These are phyloP conservation scores for Myrica gale DNA, from an alignment of 306 rosid genomes.

Conservation along the genomic window DNA sequence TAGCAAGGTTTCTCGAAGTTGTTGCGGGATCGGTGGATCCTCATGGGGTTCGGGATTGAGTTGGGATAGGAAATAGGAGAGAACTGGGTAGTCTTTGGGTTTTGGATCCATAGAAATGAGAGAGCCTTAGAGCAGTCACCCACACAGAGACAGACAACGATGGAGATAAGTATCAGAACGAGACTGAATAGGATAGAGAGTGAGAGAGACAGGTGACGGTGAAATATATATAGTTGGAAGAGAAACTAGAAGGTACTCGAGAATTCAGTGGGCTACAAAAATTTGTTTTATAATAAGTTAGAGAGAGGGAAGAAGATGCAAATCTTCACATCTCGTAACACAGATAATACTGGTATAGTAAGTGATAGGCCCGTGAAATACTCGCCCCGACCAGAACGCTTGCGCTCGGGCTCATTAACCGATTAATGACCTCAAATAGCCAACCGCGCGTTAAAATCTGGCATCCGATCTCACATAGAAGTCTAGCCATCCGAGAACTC, in stretches of 20 bases:
- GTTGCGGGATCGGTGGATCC: conserved; percentile 21
- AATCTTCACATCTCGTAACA: too few species aligned
- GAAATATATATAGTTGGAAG: neutral
- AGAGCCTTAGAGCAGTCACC: neutral
- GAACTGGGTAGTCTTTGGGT: conserved; percentile 36
- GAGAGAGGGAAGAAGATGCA: too few species aligned
- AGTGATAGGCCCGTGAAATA: too few species aligned
- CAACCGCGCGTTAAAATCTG: too few species aligned
- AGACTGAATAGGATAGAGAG: neutral
- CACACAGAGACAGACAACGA: neutral
- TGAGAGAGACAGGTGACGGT: neutral
- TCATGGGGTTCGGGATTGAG: conserved; percentile 17
- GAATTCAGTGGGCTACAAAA: neutral
- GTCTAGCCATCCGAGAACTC: too few species aligned
- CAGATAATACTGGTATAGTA: too few species aligned
- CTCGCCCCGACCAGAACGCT: too few species aligned
- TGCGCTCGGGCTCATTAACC: too few species aligned
- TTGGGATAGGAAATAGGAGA: conserved; percentile 30
- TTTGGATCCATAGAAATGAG: conserved; percentile 32
- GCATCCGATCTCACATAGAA: too few species aligned
- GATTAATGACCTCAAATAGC: too few species aligned
- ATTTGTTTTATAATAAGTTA: too few species aligned
- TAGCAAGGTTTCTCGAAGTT: conserved; percentile 20
- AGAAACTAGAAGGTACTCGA: neutral
- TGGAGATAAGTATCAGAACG: neutral